A percentile compares a stretch with the other conserved stretches of the same genome.
phyloP scores from a whole-genome alignment of 176 grass and related monocot genomes.

The Hordeum vulgare region DNA sequence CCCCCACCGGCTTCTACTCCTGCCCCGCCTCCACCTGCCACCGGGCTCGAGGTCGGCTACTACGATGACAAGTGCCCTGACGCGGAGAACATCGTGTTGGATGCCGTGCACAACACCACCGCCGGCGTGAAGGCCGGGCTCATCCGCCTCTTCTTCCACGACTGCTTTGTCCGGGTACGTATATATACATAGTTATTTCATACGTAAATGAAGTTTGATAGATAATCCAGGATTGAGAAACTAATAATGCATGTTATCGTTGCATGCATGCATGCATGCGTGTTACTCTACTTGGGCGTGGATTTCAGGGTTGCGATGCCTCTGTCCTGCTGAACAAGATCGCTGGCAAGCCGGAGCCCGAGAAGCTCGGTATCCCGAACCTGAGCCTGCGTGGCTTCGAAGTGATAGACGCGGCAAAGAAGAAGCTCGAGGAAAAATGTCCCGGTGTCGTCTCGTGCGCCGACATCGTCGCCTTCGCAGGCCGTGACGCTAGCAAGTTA shows the following conservation, averaged over 20 bases:
- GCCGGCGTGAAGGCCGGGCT: background rate
- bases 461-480: conserved; percentile 45
- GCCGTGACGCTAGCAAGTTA: conserved; percentile 21
- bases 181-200: background rate
- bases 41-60: background rate
- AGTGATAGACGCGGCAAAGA: background rate
- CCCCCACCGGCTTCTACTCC: background rate
- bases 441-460: conserved; percentile 37
- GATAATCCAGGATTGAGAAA: background rate
- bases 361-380: background rate
- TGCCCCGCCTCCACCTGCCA: background rate
- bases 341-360: background rate
- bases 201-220: no score
- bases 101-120: background rate
- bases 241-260: background rate
- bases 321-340: background rate
- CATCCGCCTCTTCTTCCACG: background rate
- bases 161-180: background rate
- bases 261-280: no score
- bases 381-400: background rate
- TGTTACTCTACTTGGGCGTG: no score
- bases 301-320: background rate
- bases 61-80: background rate
- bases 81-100: background rate
- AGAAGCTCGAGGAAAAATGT: background rate